phyloP scores from a whole-genome alignment of 2,329 filamentous ascomycete species.

The Cladosporium sp. region DNA sequence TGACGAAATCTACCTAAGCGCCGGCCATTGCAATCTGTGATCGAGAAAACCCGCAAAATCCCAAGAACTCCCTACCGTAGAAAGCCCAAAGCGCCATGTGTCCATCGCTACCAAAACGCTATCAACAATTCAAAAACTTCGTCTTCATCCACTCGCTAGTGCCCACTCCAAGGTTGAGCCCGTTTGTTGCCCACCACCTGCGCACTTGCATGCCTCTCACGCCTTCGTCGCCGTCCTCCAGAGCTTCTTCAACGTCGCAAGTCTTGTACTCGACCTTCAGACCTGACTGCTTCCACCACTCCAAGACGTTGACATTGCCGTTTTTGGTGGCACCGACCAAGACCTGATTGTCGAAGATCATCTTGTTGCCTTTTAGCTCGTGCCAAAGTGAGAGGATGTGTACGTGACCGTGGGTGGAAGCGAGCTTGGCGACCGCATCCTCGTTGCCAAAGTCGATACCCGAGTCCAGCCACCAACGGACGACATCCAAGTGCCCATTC shows the following conservation, averaged over 20 bases:
- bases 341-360: conserved; percentile 79
- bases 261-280: conserved; percentile 87
- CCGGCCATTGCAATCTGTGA: too few relatives aligned
- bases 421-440: conserved; percentile 78
- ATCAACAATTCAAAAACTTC: conserved; percentile 52
- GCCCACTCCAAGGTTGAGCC: conserved; percentile 73
- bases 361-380: conserved; percentile 66
- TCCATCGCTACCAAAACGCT: neutral
- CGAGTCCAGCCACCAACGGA: conserved; percentile 85
- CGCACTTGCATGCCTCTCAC: conserved; percentile 67
- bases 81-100: neutral
- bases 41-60: too few relatives aligned
- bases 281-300: conserved; percentile 84
- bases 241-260: conserved; percentile 90
- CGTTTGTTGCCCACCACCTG: conserved; percentile 84
- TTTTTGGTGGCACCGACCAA: conserved; percentile 84
- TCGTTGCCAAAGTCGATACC: conserved; percentile 75
- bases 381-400: conserved; percentile 81
- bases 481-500: conserved; percentile 69
- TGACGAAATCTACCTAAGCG: too few relatives aligned
- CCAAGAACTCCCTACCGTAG: neutral
- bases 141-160: conserved; percentile 89
- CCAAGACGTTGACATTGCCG: conserved; percentile 76
- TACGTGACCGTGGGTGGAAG: conserved; percentile 79
- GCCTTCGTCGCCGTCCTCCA: conserved; percentile 76